These are phyloP conservation scores for Centaurea solstitialis DNA, from an alignment of 129 eudicot species.

Conservation along the genomic window DNA sequence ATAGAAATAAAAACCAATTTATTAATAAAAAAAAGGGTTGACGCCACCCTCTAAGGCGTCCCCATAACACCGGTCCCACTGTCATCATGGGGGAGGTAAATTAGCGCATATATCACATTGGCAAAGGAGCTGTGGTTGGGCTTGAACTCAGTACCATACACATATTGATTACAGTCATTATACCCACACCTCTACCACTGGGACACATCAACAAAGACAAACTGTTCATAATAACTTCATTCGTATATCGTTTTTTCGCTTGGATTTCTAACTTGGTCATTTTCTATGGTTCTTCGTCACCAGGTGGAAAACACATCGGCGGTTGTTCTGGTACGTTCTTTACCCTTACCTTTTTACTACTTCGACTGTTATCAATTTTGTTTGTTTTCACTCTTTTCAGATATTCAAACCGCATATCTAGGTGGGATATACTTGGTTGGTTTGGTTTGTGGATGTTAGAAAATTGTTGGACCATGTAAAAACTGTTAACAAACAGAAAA, in stretches of 20 bases:
- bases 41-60: too few species aligned
- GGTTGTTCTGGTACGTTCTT: slow-evolving; percentile 78
- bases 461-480: neutral
- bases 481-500: too few species aligned
- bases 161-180: too few species aligned
- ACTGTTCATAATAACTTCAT: neutral
- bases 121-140: too few species aligned
- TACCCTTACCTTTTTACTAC: neutral
- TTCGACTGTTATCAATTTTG: neutral
- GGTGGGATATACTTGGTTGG: neutral
- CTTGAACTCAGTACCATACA: too few species aligned
- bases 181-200: too few species aligned
- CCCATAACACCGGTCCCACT: too few species aligned
- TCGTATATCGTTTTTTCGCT: neutral
- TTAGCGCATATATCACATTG: too few species aligned
- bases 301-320: slow-evolving; percentile 95
- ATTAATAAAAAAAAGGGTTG: too few species aligned
- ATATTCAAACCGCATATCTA: neutral
- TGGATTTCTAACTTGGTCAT: slow-evolving; percentile 7
- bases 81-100: too few species aligned
- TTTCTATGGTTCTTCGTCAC: slow-evolving; percentile 15
- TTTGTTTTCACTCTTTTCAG: slow-evolving; percentile 8
- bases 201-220: too few species aligned
- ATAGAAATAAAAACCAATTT: neutral
- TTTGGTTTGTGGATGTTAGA: neutral